Base-by-base conservation (phyloP, 116 monocot genomes). In the Phalaenopsis hybrid region DNA sequence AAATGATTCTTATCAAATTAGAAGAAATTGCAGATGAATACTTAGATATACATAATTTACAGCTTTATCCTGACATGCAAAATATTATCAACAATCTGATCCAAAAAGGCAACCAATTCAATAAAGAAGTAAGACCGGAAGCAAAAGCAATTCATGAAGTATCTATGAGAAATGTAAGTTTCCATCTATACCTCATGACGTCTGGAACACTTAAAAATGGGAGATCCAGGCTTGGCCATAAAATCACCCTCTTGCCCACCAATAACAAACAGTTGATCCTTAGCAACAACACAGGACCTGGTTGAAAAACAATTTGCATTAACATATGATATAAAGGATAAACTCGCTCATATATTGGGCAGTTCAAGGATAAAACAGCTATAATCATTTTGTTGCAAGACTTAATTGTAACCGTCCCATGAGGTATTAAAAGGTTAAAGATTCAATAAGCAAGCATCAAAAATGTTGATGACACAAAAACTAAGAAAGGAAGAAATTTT, bases 221-320 rank as follows among this genome's bases (percentile, higher is more conserved):
- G 89, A 46, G 89, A 89, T 55, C 89, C 87, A 57, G 89, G 89
- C 52, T 89, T 89, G 61, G 89, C 85, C 86, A 84, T 84, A 79
- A 89, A 89, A 81, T 89, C 89, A 48, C 89, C 89, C 81, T 89
- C 89, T 89, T 89, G 89, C 45, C 89, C 89, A 12, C 89, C 89
- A 79, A 89, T 89, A 44, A 89, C 87, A 82, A 84, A 41, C n/a
- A 89, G 85, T 59, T 85, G 81, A 85, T 89, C 89, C 81, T 89
- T 89, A 17, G 74, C 89, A 63, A 89, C 85, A 49, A 87, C 81
- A 46, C 89, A 87, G 28, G 89, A 82, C 85, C 89, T 89, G 74
- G 8, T 17, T 2, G 55, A 44, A 81, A 33, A 83, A 51, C 12
- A 78, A 33, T 25, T 17, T 75, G 9, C 44, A 82, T 11, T 3